phyloP scores from a whole-genome alignment of 345 rosid genomes.

The Gossypium sturtianum region DNA sequence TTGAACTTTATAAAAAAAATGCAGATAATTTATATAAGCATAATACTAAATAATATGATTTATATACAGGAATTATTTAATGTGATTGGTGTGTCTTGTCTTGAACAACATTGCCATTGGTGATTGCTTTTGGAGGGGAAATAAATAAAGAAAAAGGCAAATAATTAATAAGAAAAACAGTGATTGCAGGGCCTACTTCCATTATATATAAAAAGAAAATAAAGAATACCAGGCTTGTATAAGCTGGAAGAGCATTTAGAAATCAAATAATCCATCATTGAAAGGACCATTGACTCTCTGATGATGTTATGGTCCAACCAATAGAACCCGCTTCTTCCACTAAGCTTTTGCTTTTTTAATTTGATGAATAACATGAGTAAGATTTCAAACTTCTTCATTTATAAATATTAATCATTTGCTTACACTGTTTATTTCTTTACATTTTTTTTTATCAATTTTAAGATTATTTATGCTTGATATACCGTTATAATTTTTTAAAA shows the following conservation, averaged over 20 bases:
- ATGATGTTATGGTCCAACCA: not conserved
- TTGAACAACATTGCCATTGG: not conserved
- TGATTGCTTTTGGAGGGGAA: not conserved
- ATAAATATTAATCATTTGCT: too few species aligned
- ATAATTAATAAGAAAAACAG: not conserved
- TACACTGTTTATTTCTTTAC: too few species aligned
- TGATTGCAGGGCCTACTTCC: not conserved
- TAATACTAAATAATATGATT: not conserved
- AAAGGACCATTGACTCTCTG: not conserved
- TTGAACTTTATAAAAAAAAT: too few species aligned
- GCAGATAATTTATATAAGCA: not conserved
- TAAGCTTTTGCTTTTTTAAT: not conserved
- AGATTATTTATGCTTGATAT: too few species aligned
- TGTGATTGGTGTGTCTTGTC: slow-evolving; percentile 6
- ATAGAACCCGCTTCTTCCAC: not conserved
- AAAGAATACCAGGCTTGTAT: not conserved
- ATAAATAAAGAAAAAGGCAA: not conserved
- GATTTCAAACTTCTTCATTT: too few species aligned
- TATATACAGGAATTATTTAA: not conserved
- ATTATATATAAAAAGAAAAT: not conserved
- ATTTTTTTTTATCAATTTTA: too few species aligned
- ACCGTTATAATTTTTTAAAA: too few species aligned
- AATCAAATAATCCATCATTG: not conserved
- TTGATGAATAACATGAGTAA: too few species aligned
- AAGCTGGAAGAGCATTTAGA: not conserved